Percentiles rank a stretch among this genome's conserved stretches.
These are phyloP conservation scores for Aspergillus texensis DNA, from an alignment of 2,329 filamentous ascomycete genomes.

Conservation along the genomic window DNA sequence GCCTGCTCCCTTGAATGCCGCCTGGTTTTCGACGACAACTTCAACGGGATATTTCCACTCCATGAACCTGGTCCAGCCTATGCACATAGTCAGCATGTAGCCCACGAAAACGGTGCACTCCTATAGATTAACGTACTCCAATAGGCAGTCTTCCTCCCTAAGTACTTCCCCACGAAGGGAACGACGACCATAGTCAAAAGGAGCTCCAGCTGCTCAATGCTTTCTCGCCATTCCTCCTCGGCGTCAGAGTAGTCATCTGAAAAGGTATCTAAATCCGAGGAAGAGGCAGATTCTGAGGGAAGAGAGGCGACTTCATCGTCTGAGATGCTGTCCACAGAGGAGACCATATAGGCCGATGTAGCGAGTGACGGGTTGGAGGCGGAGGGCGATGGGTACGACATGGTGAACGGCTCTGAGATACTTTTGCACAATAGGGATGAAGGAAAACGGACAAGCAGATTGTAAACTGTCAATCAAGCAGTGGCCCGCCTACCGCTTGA, in stretches of 20 bases:
- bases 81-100: background rate
- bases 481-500: slow-evolving; percentile 40
- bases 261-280: slow-evolving; percentile 46
- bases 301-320: slow-evolving; percentile 48
- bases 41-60: slow-evolving; percentile 89
- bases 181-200: slow-evolving; percentile 92
- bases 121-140: slow-evolving; percentile 67
- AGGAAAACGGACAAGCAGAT: slow-evolving; percentile 14
- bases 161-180: slow-evolving; percentile 91
- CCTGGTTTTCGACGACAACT: slow-evolving; percentile 63
- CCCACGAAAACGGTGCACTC: no score
- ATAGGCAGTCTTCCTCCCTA: slow-evolving; percentile 92
- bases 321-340: slow-evolving; percentile 35
- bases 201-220: slow-evolving; percentile 88
- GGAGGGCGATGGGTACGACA: slow-evolving; percentile 34
- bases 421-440: background rate
- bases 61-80: slow-evolving; percentile 93
- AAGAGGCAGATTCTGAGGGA: slow-evolving; percentile 42
- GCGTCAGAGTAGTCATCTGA: slow-evolving; percentile 73
- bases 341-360: slow-evolving; percentile 44
- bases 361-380: slow-evolving; percentile 39
- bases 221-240: slow-evolving; percentile 92
- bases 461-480: slow-evolving; percentile 28
- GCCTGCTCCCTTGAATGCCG: slow-evolving; percentile 64
- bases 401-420: slow-evolving; percentile 22